Conservation (phyloP, 2,329 filamentous ascomycete species). For the Beauveria australis region DNA sequence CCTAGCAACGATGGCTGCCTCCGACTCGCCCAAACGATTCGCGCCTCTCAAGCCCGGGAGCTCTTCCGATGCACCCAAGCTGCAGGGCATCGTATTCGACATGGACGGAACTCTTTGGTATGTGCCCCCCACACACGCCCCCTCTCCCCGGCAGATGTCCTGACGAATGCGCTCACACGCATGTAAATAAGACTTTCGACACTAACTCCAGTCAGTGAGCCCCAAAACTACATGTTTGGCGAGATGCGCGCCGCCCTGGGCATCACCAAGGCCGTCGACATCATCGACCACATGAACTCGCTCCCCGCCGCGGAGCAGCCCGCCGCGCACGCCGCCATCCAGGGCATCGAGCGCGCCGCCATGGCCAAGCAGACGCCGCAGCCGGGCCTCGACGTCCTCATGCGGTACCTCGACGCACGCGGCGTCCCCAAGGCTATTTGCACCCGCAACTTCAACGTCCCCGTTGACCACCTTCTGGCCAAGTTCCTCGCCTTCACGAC, state of each 20-base stretch:
- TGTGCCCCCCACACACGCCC: background rate
- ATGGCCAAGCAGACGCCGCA: slow-evolving; percentile 78
- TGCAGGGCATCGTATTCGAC: slow-evolving; percentile 71
- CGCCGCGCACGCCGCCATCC: slow-evolving; percentile 63
- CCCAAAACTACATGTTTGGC: slow-evolving; percentile 91
- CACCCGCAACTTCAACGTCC: slow-evolving; percentile 85
- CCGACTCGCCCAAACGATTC: slow-evolving; percentile 37
- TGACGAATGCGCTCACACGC: slow-evolving; percentile 1
- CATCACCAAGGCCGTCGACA: slow-evolving; percentile 69
- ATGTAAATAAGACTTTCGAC: background rate
- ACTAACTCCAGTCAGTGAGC: slow-evolving; percentile 51
- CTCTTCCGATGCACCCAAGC: slow-evolving; percentile 30
- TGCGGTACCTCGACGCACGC: slow-evolving; percentile 62
- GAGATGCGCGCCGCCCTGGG: slow-evolving; percentile 72
- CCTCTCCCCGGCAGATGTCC: background rate
- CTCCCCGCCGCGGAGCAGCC: slow-evolving; percentile 55
- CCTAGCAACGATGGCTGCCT: slow-evolving; percentile 34
- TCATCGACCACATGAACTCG: slow-evolving; percentile 77
- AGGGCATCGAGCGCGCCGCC: slow-evolving; percentile 68
- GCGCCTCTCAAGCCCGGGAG: slow-evolving; percentile 42
- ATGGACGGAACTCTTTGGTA: slow-evolving; percentile 92
- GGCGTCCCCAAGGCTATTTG: slow-evolving; percentile 74
- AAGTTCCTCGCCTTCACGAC: slow-evolving; percentile 62
- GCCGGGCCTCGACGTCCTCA: slow-evolving; percentile 67
- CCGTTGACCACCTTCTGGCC: slow-evolving; percentile 63